Evolutionary conservation across 2,329 filamentous ascomycete species (phyloP).

Genomic region (Xylariaceae sp.): DNA sequence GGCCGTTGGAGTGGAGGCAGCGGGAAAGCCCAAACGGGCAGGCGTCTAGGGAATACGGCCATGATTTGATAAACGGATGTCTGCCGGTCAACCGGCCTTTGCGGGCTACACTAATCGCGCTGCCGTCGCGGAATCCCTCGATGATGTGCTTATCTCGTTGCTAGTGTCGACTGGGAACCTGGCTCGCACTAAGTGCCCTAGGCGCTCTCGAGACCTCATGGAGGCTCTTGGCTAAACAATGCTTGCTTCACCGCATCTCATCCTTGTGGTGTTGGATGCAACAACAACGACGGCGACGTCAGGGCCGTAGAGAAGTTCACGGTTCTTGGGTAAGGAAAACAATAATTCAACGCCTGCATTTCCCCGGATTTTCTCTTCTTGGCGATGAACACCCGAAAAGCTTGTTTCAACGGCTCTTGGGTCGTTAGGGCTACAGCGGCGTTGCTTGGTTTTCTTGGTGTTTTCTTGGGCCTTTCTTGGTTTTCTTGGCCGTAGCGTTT

Average conservation of each 20-base stretch:
- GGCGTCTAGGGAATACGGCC: background rate
- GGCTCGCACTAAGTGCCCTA: background rate
- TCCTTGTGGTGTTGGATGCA: background rate
- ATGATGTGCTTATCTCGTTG: background rate
- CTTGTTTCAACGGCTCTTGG: slow-evolving; percentile 14
- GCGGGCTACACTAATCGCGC: background rate
- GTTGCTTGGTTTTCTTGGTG: slow-evolving; percentile 12
- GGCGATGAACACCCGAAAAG: slow-evolving; percentile 9
- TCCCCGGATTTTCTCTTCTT: slow-evolving; percentile 10
- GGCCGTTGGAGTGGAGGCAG: background rate
- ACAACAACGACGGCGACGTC: background rate
- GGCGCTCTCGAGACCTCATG: background rate
- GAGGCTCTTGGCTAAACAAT: background rate
- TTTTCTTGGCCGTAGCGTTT: slow-evolving; percentile 15
- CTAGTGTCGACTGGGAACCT: background rate
- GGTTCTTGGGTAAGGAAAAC: background rate
- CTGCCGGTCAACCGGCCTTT: background rate
- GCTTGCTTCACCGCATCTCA: background rate
- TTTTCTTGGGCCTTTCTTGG: slow-evolving; percentile 13
- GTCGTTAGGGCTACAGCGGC: background rate
- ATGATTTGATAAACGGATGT: background rate
- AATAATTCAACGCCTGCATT: background rate
- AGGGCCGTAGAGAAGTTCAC: background rate
- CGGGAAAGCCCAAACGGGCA: background rate
- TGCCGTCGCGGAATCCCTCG: no score